Percentiles rank a stretch among this genome's conserved stretches.
Conservation (phyloP, 2,329 filamentous ascomycete genomes). For the Coniochaeta prunicola region DNA sequence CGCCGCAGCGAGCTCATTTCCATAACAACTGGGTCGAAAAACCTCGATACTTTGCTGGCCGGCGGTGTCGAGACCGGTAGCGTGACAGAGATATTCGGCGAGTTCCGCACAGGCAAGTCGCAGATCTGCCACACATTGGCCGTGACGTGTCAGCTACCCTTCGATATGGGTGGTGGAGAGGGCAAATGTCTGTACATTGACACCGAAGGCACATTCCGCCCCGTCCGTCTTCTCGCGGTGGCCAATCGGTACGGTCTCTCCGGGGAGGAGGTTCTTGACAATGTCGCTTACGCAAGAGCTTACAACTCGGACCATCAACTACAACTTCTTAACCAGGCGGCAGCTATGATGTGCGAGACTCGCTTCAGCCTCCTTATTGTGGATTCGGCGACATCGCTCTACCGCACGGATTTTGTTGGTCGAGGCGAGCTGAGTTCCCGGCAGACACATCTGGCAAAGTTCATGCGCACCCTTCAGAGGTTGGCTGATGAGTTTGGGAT, state of each 20-base stretch:
- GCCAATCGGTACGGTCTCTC: constrained; percentile 92
- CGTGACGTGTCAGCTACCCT: constrained; percentile 93
- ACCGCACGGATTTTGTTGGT: constrained; percentile 95
- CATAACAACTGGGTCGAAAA: constrained; percentile 96
- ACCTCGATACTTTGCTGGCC: constrained; percentile 88
- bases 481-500: constrained; percentile 85
- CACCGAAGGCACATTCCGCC: constrained; percentile 94
- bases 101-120: constrained; percentile 96
- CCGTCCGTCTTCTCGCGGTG: constrained; percentile 82
- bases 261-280: constrained; percentile 95
- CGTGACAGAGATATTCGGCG: constrained; percentile 95
- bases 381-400: constrained; percentile 90
- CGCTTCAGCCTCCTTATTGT: constrained; percentile 93
- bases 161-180: constrained; percentile 98
- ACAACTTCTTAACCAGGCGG: constrained; percentile 87
- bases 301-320: constrained; percentile 99
- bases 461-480: constrained; percentile 76
- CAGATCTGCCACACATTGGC: constrained; percentile 98
- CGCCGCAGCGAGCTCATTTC: constrained; percentile 94
- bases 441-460: constrained; percentile 83
- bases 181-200: constrained; percentile 98
- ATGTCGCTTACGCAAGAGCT: constrained; percentile 93
- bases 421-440: constrained; percentile 92
- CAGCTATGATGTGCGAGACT: constrained; percentile 99
- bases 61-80: constrained; percentile 95